Evolutionary conservation across 495 filamentous ascomycete species (phyloP), one percentile per base, ranked within the genome.

Genomic region (Aspergillus bertholletiae): DNA sequence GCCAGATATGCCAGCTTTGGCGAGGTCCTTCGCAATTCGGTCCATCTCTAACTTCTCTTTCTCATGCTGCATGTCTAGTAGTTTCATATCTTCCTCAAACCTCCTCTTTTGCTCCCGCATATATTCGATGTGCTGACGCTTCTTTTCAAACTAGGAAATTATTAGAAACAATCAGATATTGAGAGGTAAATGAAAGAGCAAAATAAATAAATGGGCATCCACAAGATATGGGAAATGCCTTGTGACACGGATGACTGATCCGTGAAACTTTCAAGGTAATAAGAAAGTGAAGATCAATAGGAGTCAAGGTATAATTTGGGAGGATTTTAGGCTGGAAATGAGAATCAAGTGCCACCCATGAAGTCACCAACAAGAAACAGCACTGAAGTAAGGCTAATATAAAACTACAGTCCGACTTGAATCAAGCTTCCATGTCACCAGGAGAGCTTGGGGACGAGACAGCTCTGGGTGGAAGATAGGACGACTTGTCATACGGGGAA

Each of bases 81-180:
- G 79, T 60, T 88, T 85, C 81, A 97, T 88, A 64, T 96, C 88
- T 57, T 87, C 87, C 69, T 96, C 88, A 66, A 96, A 92, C 27
- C 86, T 80, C 48, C 88, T 79, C 61, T 86, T 92, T 68, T 93
- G 88, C 70, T 96, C 89, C 54, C 88, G 83, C 67, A 96, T 84
- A 51, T 75, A 75, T 69, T 97, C 91, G 67, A 93, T 89, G 64
- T 96, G 90, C 58, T 88, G 77, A 46, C 88, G 87, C 67, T 96
- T 96, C 71, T 91, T 95, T 69, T 97, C 94, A 63, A 96, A 80
- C 92, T 98, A 66, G 12, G 27, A 49, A 27, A 39, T 37, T 45
- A 60, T 70, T 55, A 75, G 75, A 49, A 37, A 48, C 46, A 59
- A 32, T 21, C 49, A 24, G n/a, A n/a, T n/a, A n/a, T n/a, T n/a